phyloP scores from a whole-genome alignment of 1,284 basidiomycete genomes.

The Inonotus hispidus region DNA sequence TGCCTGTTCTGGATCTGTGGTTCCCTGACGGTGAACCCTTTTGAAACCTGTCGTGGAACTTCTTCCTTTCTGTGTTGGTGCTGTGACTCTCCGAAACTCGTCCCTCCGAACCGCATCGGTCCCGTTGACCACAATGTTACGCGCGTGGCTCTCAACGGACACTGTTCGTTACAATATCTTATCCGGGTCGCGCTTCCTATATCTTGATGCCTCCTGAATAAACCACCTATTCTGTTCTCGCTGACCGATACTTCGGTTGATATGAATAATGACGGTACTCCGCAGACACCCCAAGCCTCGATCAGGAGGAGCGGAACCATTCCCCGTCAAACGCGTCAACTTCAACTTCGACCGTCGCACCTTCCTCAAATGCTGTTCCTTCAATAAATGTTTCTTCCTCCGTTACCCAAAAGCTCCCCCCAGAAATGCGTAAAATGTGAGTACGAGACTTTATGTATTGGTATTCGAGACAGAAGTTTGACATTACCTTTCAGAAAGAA shows the following conservation, averaged over 20 bases:
- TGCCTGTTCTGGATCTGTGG: neutral
- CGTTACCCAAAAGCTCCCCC: constrained; percentile 23
- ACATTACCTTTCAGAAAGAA: constrained; percentile 37
- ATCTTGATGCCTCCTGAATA: neutral
- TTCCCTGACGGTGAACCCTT: too few species aligned
- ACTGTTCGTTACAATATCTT: neutral
- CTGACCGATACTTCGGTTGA: neutral
- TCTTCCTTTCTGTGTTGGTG: too few species aligned
- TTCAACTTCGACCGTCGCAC: constrained; percentile 4
- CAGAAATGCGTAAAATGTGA: constrained; percentile 22
- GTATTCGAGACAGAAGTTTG: constrained; percentile 17
- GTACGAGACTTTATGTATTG: constrained; percentile 21
- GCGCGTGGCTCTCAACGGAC: neutral
- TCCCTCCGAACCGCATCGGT: neutral
- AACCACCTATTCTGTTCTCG: neutral
- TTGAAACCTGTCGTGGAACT: too few species aligned
- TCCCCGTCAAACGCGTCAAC: constrained; percentile 14
- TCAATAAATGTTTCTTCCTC: constrained; percentile 21
- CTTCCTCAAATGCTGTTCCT: constrained; percentile 21
- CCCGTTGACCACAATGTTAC: neutral
- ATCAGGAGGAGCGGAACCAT: constrained; percentile 17
- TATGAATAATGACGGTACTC: neutral
- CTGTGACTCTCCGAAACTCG: neutral
- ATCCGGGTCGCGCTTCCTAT: neutral
- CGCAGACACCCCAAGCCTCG: constrained; percentile 18